phyloP scores from a whole-genome alignment of 306 rosid genomes.

The Acacia acuminata region DNA sequence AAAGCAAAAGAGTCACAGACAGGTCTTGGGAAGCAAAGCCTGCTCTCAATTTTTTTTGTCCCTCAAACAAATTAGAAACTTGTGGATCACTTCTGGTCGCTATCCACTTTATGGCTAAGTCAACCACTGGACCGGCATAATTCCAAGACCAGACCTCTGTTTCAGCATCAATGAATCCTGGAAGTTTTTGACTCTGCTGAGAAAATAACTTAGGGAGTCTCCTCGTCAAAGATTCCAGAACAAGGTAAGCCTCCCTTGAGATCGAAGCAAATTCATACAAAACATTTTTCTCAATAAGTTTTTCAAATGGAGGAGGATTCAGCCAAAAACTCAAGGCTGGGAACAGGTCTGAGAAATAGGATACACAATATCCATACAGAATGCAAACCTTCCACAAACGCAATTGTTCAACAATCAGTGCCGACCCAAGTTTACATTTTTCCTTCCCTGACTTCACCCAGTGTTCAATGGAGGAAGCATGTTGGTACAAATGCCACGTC shows the following conservation, averaged over 20 bases:
- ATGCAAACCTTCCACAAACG: slow-evolving; percentile 93
- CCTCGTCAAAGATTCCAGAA: slow-evolving; percentile 78
- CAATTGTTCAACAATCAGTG: slow-evolving; percentile 82
- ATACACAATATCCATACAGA: slow-evolving; percentile 80
- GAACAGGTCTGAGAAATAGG: slow-evolving; percentile 73
- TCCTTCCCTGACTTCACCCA: slow-evolving; percentile 79
- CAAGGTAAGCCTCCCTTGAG: slow-evolving; percentile 76
- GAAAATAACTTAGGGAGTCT: slow-evolving; percentile 76
- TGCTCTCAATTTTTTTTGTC: slow-evolving; percentile 33
- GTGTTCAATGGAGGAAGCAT: slow-evolving; percentile 65
- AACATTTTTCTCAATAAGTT: slow-evolving; percentile 53
- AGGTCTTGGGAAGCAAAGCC: slow-evolving; percentile 36
- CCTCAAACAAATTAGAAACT: slow-evolving; percentile 49
- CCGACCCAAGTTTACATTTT: slow-evolving; percentile 69
- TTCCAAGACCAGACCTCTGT: slow-evolving; percentile 90
- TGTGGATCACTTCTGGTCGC: slow-evolving; percentile 60
- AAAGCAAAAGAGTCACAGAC: slow-evolving; percentile 58
- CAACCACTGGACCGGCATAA: slow-evolving; percentile 88
- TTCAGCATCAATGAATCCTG: slow-evolving; percentile 44
- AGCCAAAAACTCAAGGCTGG: slow-evolving; percentile 82
- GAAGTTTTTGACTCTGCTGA: slow-evolving; percentile 43
- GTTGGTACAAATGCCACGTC: slow-evolving; percentile 77
- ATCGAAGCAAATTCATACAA: slow-evolving; percentile 70
- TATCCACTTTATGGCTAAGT: slow-evolving; percentile 82
- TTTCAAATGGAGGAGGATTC: slow-evolving; percentile 69